Evolutionary conservation across 2,329 filamentous ascomycete species (phyloP).

Genomic region (Lasiodiplodia gonubiensis): DNA sequence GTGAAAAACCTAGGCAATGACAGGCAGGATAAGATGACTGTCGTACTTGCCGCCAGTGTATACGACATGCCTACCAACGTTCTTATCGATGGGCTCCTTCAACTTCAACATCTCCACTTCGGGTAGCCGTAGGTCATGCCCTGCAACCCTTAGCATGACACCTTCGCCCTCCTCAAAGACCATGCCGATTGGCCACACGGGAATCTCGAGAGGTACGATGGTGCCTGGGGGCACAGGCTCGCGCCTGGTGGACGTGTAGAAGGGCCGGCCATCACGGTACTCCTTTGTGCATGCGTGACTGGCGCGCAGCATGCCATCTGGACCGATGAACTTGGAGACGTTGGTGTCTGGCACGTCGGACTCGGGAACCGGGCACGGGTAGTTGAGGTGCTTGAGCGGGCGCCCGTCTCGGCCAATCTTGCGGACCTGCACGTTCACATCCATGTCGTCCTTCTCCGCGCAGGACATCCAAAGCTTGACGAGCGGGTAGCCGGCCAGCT

Average conservation of each 20-base stretch:
- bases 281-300: slow-evolving; percentile 27
- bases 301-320: slow-evolving; percentile 33
- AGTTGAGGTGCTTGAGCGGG: slow-evolving; percentile 15
- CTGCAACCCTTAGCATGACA: slow-evolving; percentile 15
- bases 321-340: slow-evolving; percentile 30
- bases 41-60: slow-evolving; percentile 15
- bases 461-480: slow-evolving; percentile 25
- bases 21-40: slow-evolving; percentile 8
- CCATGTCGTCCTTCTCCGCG: background rate
- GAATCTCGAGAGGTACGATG: slow-evolving; percentile 55
- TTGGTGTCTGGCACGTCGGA: slow-evolving; percentile 29
- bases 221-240: slow-evolving; percentile 50
- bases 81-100: background rate
- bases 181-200: slow-evolving; percentile 55
- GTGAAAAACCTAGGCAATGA: background rate
- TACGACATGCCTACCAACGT: slow-evolving; percentile 6
- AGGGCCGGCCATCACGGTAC: background rate
- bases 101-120: slow-evolving; percentile 8
- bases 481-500: slow-evolving; percentile 28
- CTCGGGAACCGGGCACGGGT: slow-evolving; percentile 25
- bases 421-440: slow-evolving; percentile 33
- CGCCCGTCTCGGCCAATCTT: slow-evolving; percentile 28
- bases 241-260: slow-evolving; percentile 42
- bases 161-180: slow-evolving; percentile 53
- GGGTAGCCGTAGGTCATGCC: slow-evolving; percentile 4